Base-by-base conservation (phyloP, 345 rosid species). In the Orychophragmus violaceus region DNA sequence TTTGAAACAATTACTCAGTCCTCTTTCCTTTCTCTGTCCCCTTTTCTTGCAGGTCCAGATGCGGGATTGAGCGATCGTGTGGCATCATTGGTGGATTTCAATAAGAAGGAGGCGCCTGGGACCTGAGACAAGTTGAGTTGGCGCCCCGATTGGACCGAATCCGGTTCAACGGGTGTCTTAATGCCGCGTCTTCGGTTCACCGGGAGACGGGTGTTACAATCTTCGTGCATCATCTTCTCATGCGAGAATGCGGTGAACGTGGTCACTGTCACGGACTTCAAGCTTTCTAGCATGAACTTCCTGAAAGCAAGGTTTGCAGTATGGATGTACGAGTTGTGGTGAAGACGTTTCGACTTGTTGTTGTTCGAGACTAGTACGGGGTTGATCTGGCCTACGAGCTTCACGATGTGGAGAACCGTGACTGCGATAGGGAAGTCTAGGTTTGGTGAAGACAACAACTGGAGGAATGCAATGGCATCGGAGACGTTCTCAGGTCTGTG, bases 281-380 rank as follows among this genome's bases (percentile, higher is more conserved):
- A 46, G 24, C 52, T 60, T 7, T 41, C 65, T 2, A 16, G 1
- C 36, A 60, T 27, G 6, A 49, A 50, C 13, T 66, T 25, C n/a
- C 3, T 52, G n/a, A 66, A 66, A 5, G 61, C 61, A 35, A 52
- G 60, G 1, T 6, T 39, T 27, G 52, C 52, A 4, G 62, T 37
- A 12, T 18, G 36, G 28, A 66, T 66, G 61, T 66, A 66, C 0
- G 61, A 37, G 52, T 53, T 39, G 5, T 66, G 12, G 28, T 4
- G 8, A 9, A 18, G n/a, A 18, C 2, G 21, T 52, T 53, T 66
- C 14, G 48, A 18, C 1, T 66, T 53, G 28, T 66, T 58, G 35
- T n/a, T 44, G 64, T 84, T 86, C 21, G 79, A 54, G 18, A 82
- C 61, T 36, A 81, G 50, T 25, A 81, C 23, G 0, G 92, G 86